Evolutionary conservation across 192 early-diverging fungal genomes (phyloP), one percentile per base, ranked within the genome.

Genomic region (Obelidium mucronatum): DNA sequence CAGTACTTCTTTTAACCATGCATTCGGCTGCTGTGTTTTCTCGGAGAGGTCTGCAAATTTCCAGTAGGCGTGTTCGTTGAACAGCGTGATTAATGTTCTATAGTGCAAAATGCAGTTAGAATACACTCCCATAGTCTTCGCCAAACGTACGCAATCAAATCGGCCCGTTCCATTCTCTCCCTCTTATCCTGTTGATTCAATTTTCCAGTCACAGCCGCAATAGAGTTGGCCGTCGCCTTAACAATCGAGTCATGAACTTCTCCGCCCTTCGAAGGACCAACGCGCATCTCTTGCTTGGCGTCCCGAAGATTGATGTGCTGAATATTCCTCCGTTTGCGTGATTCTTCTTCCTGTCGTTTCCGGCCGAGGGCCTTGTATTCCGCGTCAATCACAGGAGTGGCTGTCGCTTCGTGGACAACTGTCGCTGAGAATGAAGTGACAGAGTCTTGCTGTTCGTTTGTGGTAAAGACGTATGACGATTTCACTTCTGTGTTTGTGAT

Each of bases 41-140:
- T 96, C 94, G 5, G 90, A 82, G 35, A 98, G 82, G 28, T 92
- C 93, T 79, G 94, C 94, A 80, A 97, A 90, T 24, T 87, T 87
- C 91, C 92, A 96, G 78, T 96, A 93, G n/a, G 87, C 86, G 70
- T 89, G 90, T 65, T 88, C 80, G 60, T 93, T 90, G 81, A 96
- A 98, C 5, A 88, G 87, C 42, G 78, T 78, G 81, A 98, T 97
- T 52, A 98, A 65, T 67, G 93, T 74, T 69, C 70, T 72, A 58
- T 31, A 31, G 2, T 59, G 11, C 11, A 30, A 52, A 22, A n/a
- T 26, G n/a, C n/a, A n/a, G n/a, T n/a, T n/a, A n/a, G 1, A 69
- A 26, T 42, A 69, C 17, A 3, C 17, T 15, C 19, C 19, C 3
- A 59, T n/a, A 72, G 15, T 34, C n/a, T n/a, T 36, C 44, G 26